A percentile compares a stretch with the other conserved stretches of the same genome.
phyloP scores from a whole-genome alignment of 2,329 filamentous ascomycete species.

The Aspergillus luchuensis region DNA sequence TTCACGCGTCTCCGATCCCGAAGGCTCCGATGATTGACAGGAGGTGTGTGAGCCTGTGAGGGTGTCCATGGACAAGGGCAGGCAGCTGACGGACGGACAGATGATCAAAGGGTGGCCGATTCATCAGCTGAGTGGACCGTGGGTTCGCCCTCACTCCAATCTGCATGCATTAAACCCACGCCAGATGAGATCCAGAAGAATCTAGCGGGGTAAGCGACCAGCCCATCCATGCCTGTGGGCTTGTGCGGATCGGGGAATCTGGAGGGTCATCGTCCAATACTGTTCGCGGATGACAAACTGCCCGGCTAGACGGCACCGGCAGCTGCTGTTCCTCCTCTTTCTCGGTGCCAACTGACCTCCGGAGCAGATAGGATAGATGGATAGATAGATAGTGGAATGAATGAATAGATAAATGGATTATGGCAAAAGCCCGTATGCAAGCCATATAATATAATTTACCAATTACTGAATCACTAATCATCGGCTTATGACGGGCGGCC shows the following conservation, averaged over 20 bases:
- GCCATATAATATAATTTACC: too few relatives aligned
- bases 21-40: background rate
- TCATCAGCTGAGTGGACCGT: conserved; percentile 6
- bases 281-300: conserved; percentile 14
- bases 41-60: background rate
- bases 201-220: conserved; percentile 21
- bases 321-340: background rate
- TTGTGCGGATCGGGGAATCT: conserved; percentile 16
- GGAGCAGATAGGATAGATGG: background rate
- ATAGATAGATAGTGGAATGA: background rate
- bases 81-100: conserved; percentile 3
- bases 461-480: background rate
- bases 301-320: conserved; percentile 15
- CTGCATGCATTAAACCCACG: conserved; percentile 13
- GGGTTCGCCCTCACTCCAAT: background rate
- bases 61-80: background rate
- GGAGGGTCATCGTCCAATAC: conserved; percentile 13
- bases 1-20: background rate
- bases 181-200: conserved; percentile 23
- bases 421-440: too few relatives aligned
- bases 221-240: conserved; percentile 8
- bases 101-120: background rate
- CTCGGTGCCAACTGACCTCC: background rate
- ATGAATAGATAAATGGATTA: background rate
- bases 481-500: background rate